Base-by-base conservation (phyloP, 257 asterid species). In the Thymus mandschuricus region DNA sequence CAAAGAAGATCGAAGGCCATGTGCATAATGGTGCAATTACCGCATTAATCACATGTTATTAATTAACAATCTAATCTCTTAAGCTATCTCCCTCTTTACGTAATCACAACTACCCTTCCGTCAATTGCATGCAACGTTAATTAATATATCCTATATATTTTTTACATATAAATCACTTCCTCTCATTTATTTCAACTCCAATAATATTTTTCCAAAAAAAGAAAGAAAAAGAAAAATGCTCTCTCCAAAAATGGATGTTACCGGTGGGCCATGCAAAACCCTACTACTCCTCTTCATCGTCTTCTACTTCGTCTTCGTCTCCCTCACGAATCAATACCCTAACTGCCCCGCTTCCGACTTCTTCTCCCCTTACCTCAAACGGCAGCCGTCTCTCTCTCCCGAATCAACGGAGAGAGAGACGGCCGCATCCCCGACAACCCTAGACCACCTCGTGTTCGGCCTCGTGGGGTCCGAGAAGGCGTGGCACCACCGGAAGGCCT, bases 391-490 rank as follows among this genome's bases (percentile, higher is more conserved):
- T 48, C 52, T 0, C 0, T 31, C 21, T 21, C 21, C 21, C 21
- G 21, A 21, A 44, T 31, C 69, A 33, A 15, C 68, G 21, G 38
- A 29, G 5, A 56, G 8, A 1, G 40, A 56, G 10, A 70, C n/a
- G 10, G 6, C 48, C 1, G 0, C 1, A 6, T 29, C 81, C 10
- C 76, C 78, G 0, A 81, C 86, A 1, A 81, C 71, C 40, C 74
- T 83, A 6, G 65, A 70, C 61, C 86, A 86, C 77, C 83, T 86
- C 28, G 80, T 77, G 1, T 78, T 85, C 61, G 86, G 90, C 50
- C 85, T 86, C 0, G 83, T 83, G 2, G 88, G 88, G 10, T 86
- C 86, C 0, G 88, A 77, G 28, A 44, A 61, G 30, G 84, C 84
- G 0, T 86, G 85, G 84, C 76, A 72, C 28, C 67, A 77, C 27